Evolutionary conservation across 2,329 filamentous ascomycete species (phyloP), one percentile per base, ranked within the genome.

Genomic region (Cladosporium phlei): DNA sequence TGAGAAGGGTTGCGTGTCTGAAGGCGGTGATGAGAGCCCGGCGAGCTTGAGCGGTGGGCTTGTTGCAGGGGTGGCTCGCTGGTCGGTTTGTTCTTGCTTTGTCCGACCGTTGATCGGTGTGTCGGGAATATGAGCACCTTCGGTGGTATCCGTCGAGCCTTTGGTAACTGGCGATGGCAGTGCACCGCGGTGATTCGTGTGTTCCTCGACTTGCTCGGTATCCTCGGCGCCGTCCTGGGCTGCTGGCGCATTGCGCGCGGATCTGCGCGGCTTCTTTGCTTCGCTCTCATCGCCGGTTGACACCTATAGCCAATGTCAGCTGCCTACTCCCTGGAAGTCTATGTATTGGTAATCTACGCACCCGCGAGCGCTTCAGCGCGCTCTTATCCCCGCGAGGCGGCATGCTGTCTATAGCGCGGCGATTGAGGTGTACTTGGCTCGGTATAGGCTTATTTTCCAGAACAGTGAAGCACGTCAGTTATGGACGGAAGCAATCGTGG

Each of bases 151-250:
- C 51, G 74, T 79, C 9, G 81, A 79, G 57, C 80, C 71, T 57
- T 86, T 74, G 1, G 87, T 95, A 51, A 91, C 69, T 10, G 89
- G 90, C 1, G 88, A 93, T 10, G 88, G 90, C 14, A 95, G 78
- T 53, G 87, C 85, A 45, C 80, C 75, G 73, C 56, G 74, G 72
- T 57, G 84, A 64, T 48, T 83, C 80, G 7, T 81, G 83, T 59
- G 79, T 14, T 27, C 17, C 28, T 54, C 47, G 22, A 37, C 42
- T 12, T 29, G 16, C n/a, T 54, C 48, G 6, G 52, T 51, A 3
- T 42, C 28, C 25, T 30, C 27, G 4, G 49, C 53, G 52, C 62
- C 55, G 48, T 47, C 55, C 19, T 37, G 22, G 19, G 27, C 20
- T 6, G 40, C 35, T 12, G 45, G 45, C n/a, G 53, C 49, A 21